Evolutionary conservation across 2,329 filamentous ascomycete genomes (phyloP), one percentile per base, ranked within the genome.

Genomic region (Kalaharituber pfeilii): DNA sequence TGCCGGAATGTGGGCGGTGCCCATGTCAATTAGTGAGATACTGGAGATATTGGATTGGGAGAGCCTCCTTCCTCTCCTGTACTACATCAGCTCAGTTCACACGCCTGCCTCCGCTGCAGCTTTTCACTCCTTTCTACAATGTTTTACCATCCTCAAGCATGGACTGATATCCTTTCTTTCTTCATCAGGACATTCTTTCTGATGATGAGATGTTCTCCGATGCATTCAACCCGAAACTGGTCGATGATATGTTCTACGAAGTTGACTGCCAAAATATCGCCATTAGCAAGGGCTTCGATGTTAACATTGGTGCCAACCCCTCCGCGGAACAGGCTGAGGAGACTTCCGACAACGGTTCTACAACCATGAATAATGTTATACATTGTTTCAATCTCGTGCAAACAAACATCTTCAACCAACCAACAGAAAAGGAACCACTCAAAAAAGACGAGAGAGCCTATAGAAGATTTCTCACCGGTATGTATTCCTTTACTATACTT

Each of bases 181-280:
- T 36, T 51, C 39, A 50, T 58, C 66, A 98, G 91, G 91, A 98
- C 70, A 73, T 91, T 66, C 70, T 95, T 72, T 84, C 79, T 71
- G 85, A 75, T 63, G 89, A 95, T 74, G 91, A 98, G 82, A 78
- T 98, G 71, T 81, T 96, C 80, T 93, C 91, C 67, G 89, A 96
- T 75, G 91, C 84, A 64, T 95, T 82, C 75, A 76, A 87, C 65
- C 71, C 93, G 68, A 86, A 85, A 75, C 75, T 83, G 70, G 69
- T 89, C 60, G 84, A 88, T 70, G 80, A 79, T 63, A 75, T 84
- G 64, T 80, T 84, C 66, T 96, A 84, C 74, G 89, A 96, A 76
- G 82, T 82, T 68, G 83, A 98, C 74, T 94, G 88, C 73, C 75
- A 77, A 69, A 94, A 89, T 80, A 87, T 95, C 73, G 80, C 78